Base-by-base conservation (phyloP, 371 early-diverging fungal species). In the Syncephalastrum racemosum region DNA sequence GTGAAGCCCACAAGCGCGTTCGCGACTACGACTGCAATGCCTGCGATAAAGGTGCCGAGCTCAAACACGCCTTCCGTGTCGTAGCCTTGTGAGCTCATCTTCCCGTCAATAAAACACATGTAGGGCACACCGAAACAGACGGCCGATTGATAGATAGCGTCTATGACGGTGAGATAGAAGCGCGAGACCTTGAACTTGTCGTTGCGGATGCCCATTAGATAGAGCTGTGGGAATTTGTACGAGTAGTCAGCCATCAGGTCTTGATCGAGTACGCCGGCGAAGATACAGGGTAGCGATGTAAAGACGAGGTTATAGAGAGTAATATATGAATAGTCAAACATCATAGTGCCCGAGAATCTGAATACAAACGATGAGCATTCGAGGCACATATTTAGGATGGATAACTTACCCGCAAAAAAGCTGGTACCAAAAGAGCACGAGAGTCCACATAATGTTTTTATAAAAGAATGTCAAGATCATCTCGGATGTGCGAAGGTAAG, bases 121-220 rank as follows among this genome's bases (percentile, higher is more conserved):
- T 83, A 81, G 3, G 89, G 87, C 15, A 91, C 67, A 44, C 82
- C 92, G 72, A 90, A 93, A 47, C 89, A 87, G 41, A 95, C 81
- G 4, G 90, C 71, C 2, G 95, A 94, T 71, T 98, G 97, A 68
- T 91, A 97, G 27, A 95, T 69, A 0, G 89, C 96, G 63, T 96
- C 95, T 13, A 89, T 22, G 1, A 95, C 86, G 31, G 90, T 93
- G 41, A 90, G 60, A 82, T 88, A 92, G 66, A 95, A 95, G 59
- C 90, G 84, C 61, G 82, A 77, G 45, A 79, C 77, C 7, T 86
- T 92, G 73, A 90, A 98, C 50, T 93, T 84, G 47, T 82, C 83
- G 58, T 95, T 89, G 51, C 84, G 83, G 57, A 95, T 90, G 20
- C 98, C 96, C 63, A 90, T 85, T 46, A 82, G 78, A 66, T 96